Percentiles rank a stretch among this genome's conserved stretches.
These are phyloP conservation scores for Antrodiella citrinella DNA, from an alignment of 768 basidiomycete species.

Conservation along the genomic window DNA sequence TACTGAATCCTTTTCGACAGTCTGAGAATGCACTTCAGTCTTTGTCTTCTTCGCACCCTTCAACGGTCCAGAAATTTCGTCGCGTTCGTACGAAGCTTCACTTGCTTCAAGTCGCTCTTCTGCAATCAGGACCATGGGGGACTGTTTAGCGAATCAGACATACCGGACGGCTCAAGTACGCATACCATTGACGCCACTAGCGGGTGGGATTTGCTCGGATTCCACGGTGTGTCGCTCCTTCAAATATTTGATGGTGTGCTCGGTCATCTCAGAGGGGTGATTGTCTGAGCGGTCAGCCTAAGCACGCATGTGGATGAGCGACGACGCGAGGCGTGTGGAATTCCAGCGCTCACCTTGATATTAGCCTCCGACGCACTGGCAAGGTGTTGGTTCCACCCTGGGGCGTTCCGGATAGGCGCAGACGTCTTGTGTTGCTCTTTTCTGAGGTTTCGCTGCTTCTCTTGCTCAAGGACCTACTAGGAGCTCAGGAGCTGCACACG, in stretches of 20 bases:
- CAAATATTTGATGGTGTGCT: slow-evolving; percentile 9
- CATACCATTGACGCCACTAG: not conserved
- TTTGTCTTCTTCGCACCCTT: no score
- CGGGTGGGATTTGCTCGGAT: not conserved
- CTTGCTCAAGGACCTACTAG: slow-evolving; percentile 22
- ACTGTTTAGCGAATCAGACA: not conserved
- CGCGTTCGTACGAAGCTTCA: slow-evolving; percentile 12
- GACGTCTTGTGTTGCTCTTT: slow-evolving; percentile 27
- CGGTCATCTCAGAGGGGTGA: slow-evolving; percentile 4
- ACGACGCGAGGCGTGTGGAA: not conserved
- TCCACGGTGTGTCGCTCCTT: slow-evolving; percentile 1
- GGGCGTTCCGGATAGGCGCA: slow-evolving; percentile 23
- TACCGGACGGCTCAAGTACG: not conserved
- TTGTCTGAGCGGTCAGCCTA: slow-evolving; percentile 11
- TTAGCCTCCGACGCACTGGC: slow-evolving; percentile 27
- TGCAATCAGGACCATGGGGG: not conserved
- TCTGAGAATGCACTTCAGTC: no score
- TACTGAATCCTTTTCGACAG: no score
- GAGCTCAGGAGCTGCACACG: not conserved
- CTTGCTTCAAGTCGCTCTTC: slow-evolving; percentile 12
- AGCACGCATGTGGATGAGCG: not conserved
- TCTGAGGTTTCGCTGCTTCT: slow-evolving; percentile 26
- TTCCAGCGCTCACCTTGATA: slow-evolving; percentile 22
- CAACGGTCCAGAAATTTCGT: slow-evolving; percentile 9
- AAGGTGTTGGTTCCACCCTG: slow-evolving; percentile 31